phyloP scores from a whole-genome alignment of 2,329 filamentous ascomycete species.

The Pseudohalonectria lignicola region DNA sequence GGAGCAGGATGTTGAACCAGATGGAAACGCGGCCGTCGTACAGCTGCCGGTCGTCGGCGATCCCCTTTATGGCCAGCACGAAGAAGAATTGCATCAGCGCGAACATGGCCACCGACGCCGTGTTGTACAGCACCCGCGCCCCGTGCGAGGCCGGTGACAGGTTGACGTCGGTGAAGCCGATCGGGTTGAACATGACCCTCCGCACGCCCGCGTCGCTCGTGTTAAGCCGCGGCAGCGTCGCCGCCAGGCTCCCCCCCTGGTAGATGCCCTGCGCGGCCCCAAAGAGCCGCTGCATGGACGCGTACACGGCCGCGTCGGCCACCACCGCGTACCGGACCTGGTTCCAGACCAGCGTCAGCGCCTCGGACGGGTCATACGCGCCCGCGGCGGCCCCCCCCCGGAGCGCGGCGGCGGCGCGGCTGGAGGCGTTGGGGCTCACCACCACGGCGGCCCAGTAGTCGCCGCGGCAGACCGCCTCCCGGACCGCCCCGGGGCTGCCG shows the following conservation, averaged over 20 bases:
- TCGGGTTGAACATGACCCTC: no score
- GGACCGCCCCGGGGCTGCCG: conserved; percentile 13
- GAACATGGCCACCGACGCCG: conserved; percentile 24
- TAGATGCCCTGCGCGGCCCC: conserved; percentile 8
- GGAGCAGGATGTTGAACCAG: no score
- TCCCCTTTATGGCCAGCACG: conserved; percentile 16
- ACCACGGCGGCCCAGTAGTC: conserved; percentile 27
- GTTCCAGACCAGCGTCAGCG: conserved; percentile 23
- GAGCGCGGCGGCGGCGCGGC: conserved; percentile 16
- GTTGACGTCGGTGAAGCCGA: conserved; percentile 14
- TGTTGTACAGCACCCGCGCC: conserved; percentile 23
- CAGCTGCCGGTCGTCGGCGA: conserved; percentile 14
- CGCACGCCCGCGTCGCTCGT: no score
- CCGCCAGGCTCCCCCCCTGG: conserved; percentile 11
- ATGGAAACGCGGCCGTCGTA: no score
- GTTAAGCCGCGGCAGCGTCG: conserved; percentile 16
- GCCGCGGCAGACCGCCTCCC: conserved; percentile 21
- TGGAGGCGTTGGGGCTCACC: conserved; percentile 17
- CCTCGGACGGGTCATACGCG: conserved; percentile 20
- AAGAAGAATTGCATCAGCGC: conserved; percentile 21
- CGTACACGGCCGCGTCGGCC: conserved; percentile 14
- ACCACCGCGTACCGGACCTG: conserved; percentile 22
- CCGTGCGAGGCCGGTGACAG: conserved; percentile 22
- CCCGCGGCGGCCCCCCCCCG: conserved; percentile 11
- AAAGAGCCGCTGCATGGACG: conserved; percentile 13